phyloP scores from a whole-genome alignment of 2,329 filamentous ascomycete genomes.

The Colletotrichum tabaci region DNA sequence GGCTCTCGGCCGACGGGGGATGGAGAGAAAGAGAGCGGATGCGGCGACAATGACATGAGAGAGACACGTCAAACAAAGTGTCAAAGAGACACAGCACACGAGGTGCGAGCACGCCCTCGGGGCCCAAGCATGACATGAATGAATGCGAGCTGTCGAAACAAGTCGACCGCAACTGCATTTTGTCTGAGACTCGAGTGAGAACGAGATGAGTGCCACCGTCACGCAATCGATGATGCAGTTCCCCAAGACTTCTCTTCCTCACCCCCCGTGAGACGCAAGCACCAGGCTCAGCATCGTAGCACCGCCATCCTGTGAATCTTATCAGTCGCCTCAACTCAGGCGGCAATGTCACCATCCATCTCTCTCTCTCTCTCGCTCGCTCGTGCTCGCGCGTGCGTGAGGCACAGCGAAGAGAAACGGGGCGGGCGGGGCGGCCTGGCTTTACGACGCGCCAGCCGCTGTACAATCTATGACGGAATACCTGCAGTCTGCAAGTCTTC shows the following conservation, averaged over 20 bases:
- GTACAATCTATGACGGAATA: slow-evolving; percentile 26
- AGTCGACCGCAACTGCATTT: background rate
- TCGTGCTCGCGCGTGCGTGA: no score
- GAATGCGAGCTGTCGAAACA: background rate
- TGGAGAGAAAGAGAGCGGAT: background rate
- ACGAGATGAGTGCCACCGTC: slow-evolving; percentile 32
- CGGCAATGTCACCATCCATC: slow-evolving; percentile 8
- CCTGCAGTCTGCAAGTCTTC: slow-evolving; percentile 21
- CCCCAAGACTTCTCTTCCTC: slow-evolving; percentile 9
- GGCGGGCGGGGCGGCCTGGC: background rate
- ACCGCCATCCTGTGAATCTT: background rate
- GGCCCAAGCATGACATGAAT: background rate
- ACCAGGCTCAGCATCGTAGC: background rate
- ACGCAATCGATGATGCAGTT: slow-evolving; percentile 35
- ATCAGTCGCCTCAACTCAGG: background rate
- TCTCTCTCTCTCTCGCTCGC: no score
- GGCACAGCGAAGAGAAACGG: slow-evolving; percentile 4
- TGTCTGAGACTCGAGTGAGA: slow-evolving; percentile 17
- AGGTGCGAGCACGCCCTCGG: background rate
- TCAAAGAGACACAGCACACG: slow-evolving; percentile 10
- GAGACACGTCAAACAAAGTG: background rate
- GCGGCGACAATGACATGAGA: slow-evolving; percentile 4
- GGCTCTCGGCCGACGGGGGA: background rate
- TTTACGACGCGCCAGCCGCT: slow-evolving; percentile 36
- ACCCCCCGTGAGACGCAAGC: background rate